A percentile compares a stretch with the other conserved stretches of the same genome.
These are phyloP conservation scores for Saksenaea vasiformis DNA, from an alignment of 371 early-diverging fungal genomes.

Conservation along the genomic window DNA sequence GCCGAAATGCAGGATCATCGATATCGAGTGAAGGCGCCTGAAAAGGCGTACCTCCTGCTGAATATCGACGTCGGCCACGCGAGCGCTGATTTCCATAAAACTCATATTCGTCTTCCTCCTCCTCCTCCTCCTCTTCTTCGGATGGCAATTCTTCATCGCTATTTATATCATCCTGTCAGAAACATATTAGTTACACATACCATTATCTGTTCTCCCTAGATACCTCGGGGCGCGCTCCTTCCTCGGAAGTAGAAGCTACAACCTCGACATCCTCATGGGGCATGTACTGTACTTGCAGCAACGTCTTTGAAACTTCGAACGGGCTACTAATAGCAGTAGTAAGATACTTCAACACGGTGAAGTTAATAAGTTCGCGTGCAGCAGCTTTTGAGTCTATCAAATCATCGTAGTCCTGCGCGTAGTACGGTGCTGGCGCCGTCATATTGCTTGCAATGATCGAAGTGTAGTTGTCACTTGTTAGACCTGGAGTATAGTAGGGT, in stretches of 20 bases:
- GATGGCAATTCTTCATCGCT: neutral
- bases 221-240: conserved; percentile 3
- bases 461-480: conserved; percentile 41
- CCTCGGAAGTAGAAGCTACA: conserved; percentile 15
- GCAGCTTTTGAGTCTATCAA: conserved; percentile 53
- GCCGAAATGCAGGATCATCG: conserved; percentile 39
- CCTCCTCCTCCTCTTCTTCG: conserved; percentile 28
- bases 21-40: conserved; percentile 32
- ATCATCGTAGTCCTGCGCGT: conserved; percentile 38
- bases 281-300: conserved; percentile 83
- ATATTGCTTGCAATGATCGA: conserved; percentile 24
- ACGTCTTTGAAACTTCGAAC: conserved; percentile 74
- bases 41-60: conserved; percentile 16
- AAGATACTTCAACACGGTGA: conserved; percentile 68
- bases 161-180: neutral
- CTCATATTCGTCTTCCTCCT: conserved; percentile 36
- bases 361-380: conserved; percentile 62
- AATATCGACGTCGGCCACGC: conserved; percentile 19
- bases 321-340: conserved; percentile 71
- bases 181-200: neutral
- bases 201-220: conserved; percentile 7
- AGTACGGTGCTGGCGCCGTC: conserved; percentile 22
- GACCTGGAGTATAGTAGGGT: conserved; percentile 51
- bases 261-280: conserved; percentile 58
- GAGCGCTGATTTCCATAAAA: conserved; percentile 21